Base-by-base conservation (phyloP, 108 stramenopile species). In the Parmales sp. region DNA sequence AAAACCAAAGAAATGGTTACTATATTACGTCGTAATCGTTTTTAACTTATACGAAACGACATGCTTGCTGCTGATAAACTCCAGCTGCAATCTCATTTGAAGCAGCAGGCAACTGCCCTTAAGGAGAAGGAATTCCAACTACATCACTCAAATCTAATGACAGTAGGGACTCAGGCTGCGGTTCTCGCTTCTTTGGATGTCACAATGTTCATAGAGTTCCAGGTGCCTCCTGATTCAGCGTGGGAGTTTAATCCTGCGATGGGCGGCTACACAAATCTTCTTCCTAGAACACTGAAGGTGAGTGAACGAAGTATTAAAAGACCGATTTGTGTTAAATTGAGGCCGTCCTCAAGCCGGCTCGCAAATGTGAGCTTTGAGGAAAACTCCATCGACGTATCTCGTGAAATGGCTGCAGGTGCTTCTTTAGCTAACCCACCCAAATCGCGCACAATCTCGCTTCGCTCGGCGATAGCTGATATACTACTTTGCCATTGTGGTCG, bases 121-220 rank as follows among this genome's bases (percentile, higher is more conserved):
- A 94, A 91, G 69, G 93, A 94, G 69, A 94, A 93, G 74, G 92
- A 93, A 72, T 93, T 93, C 77, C 85, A 88, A 69, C 74, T 93
- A 26, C 92, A 93, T 66, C 87, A 90, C 78, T 74, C 77, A 45
- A 93, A 93, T 73, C 75, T 67, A 80, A 83, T 85, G 81, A 90
- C 89, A 0, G 89, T 93, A 28, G 90, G 92, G 1, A 93, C 92
- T 38, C 90, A 90, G 69, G 90, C 90, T 7, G 90, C 92, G 20
- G 89, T 93, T 0, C 73, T 93, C 66, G 89, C 92, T 11, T 88
- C 88, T 31, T 70, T 90, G n/a, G 88, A 90, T 67, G 81, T 90
- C 41, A 93, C 92, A 44, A 90, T 90, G 90, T 89, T 93, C 71
- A 90, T 93, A 66, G 92, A 90, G 77, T 90, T 92, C 66, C 78